Evolutionary conservation across 2,329 filamentous ascomycete species (phyloP), one percentile per base, ranked within the genome.

Genomic region (Colletotrichum navitas): DNA sequence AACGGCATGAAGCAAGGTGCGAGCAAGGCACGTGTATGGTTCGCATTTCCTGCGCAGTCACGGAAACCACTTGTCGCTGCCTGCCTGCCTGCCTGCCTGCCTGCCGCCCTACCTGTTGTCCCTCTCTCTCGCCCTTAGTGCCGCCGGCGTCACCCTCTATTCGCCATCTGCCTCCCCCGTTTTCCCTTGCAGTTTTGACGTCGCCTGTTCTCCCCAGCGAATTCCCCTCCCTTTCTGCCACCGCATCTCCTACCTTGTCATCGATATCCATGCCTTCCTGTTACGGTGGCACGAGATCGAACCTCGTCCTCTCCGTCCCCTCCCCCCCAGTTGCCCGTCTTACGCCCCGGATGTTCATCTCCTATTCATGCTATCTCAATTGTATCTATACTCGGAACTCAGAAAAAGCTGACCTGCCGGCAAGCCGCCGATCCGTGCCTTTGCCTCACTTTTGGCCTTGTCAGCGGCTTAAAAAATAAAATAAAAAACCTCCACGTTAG

Each of bases 101-200:
- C 59, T 55, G 21, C 52, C 32, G 47, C 59, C 59, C 10, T 55
- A n/a, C 51, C 29, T 54, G 21, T 18, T 14, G 12, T 34, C 32
- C 5, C 26, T 3, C 45, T 14, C 14, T 10, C 34, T 6, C 36
- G 14, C 49, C 51, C 51, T 12, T 51, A 3, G 47, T 51, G 10
- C 14, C 49, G 26, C 34, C 24, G 26, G 32, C 47, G 24, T 43
- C 32, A 43, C 60, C 34, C 60, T 63, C 47, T 24, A 51, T 54
- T 43, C 60, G 16, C 24, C 43, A n/a, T 39, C 58, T 47, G 56
- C 29, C 29, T 34, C 16, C 43, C 29, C 60, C 55, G 6, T 2
- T 51, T 63, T 63, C 34, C 47, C 60, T 63, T 43, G 34, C 60
- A 52, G 34, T 63, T 52, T 63, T 54, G 60, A 52, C 47, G 32